A percentile compares a stretch with the other conserved stretches of the same genome.
Evolutionary conservation across 176 grass and related monocot genomes (phyloP).

Genomic region (Eragrostis curvula): DNA sequence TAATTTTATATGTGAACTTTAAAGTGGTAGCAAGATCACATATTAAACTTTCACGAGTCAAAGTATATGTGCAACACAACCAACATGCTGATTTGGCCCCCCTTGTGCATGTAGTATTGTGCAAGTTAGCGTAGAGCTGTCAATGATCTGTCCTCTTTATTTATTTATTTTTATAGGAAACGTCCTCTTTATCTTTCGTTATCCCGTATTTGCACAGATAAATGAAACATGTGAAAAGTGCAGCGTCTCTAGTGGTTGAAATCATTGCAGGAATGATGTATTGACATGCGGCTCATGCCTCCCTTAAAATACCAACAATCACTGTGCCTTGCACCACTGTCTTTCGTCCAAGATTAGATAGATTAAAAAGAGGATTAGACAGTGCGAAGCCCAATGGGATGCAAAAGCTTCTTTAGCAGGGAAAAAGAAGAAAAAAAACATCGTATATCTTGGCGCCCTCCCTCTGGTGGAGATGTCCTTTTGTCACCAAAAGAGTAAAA

Average conservation of each 20-base stretch:
- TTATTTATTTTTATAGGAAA: too few species aligned
- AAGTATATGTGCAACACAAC: neutral
- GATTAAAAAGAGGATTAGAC: neutral
- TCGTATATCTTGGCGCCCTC: slow-evolving; percentile 10
- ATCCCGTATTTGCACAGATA: neutral
- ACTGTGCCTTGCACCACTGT: neutral
- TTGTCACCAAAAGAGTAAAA: neutral
- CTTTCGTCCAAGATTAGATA: neutral
- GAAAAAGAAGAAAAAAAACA: neutral
- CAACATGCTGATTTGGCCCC: neutral
- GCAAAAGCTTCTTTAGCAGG: slow-evolving; percentile 24
- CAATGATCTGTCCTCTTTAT: neutral
- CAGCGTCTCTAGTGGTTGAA: neutral
- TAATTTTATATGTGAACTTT: too few species aligned
- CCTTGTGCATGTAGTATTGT: neutral
- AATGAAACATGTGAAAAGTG: neutral
- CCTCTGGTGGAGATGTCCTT: neutral
- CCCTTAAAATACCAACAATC: neutral
- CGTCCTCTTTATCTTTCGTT: neutral
- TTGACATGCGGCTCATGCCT: slow-evolving; percentile 7
- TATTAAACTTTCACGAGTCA: neutral
- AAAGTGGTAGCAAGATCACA: too few species aligned
- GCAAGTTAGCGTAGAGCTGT: neutral
- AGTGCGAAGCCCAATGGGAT: neutral
- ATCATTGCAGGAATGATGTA: neutral